A percentile compares a stretch with the other conserved stretches of the same genome.
phyloP scores from a whole-genome alignment of 2,329 filamentous ascomycete species.

The Fusarium sarcochroum region DNA sequence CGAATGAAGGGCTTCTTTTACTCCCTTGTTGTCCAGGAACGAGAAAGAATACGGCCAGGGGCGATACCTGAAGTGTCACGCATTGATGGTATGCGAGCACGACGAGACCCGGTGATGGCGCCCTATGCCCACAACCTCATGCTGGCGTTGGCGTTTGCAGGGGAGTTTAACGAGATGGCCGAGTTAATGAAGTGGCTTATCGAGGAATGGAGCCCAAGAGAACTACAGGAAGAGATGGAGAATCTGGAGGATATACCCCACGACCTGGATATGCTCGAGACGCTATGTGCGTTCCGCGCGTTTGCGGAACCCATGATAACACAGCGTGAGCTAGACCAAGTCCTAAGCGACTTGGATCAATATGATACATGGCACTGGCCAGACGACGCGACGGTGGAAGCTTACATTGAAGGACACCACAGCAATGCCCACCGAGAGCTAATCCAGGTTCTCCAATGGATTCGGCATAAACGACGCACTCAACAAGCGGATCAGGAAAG shows the following conservation, averaged over 20 bases:
- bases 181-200: conserved; percentile 72
- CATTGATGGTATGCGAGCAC: conserved; percentile 53
- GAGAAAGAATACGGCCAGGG: conserved; percentile 34
- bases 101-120: conserved; percentile 53
- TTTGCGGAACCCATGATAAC: conserved; percentile 61
- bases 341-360: conserved; percentile 50
- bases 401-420: conserved; percentile 50
- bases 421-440: conserved; percentile 48
- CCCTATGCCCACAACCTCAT: conserved; percentile 71
- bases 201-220: conserved; percentile 57
- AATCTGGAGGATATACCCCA: conserved; percentile 53
- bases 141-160: conserved; percentile 72
- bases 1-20: conserved; percentile 50
- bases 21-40: conserved; percentile 47
- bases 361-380: conserved; percentile 57
- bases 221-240: conserved; percentile 54
- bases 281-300: conserved; percentile 63
- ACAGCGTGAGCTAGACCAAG: conserved; percentile 47
- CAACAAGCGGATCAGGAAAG: conserved; percentile 25
- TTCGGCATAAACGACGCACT: conserved; percentile 18
- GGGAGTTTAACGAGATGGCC: conserved; percentile 71
- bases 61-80: conserved; percentile 44
- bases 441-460: conserved; percentile 45
- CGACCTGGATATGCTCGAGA: conserved; percentile 54
- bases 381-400: conserved; percentile 52